Percentiles rank a stretch among this genome's conserved stretches.
These are phyloP conservation scores for Cyberlindnera galapagoensis DNA, from an alignment of 805 yeast genomes.

Conservation along the genomic window DNA sequence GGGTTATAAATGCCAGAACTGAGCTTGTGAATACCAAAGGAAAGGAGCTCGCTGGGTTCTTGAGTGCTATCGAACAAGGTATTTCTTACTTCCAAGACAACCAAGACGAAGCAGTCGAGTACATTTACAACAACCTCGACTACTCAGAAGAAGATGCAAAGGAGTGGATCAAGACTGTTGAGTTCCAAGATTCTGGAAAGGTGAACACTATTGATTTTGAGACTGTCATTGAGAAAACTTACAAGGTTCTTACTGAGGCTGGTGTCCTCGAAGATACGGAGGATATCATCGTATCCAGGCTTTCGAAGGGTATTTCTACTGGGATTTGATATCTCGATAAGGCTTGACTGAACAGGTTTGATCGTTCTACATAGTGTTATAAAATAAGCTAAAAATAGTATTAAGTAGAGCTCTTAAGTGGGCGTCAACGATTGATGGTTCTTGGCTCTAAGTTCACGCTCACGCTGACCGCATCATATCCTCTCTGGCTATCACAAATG, in stretches of 20 bases:
- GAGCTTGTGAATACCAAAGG: constrained; percentile 29
- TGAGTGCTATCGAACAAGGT: constrained; percentile 58
- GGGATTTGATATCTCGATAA: no score
- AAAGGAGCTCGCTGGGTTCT: constrained; percentile 32
- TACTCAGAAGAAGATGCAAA: constrained; percentile 71
- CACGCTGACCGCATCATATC: no score
- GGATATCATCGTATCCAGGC: constrained; percentile 9
- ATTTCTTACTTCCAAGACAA: constrained; percentile 55
- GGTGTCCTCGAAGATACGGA: constrained; percentile 15
- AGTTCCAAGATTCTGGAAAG: constrained; percentile 34
- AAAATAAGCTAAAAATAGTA: no score
- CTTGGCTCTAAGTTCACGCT: no score
- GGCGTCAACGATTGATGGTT: no score
- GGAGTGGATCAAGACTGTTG: constrained; percentile 77
- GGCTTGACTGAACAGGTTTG: no score
- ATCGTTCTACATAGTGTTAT: no score
- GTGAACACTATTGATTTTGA: constrained; percentile 9
- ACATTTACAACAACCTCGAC: constrained; percentile 63
- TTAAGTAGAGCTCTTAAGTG: no score
- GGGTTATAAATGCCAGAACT: constrained; percentile 64
- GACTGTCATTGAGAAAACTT: constrained; percentile 11
- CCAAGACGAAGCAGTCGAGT: constrained; percentile 57
- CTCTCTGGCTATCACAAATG: no score
- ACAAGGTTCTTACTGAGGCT: constrained; percentile 13
- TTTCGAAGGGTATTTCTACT: constrained; percentile 8